Evolutionary conservation across 2,329 filamentous ascomycete species (phyloP).

Genomic region (Fusarium cicatricum): DNA sequence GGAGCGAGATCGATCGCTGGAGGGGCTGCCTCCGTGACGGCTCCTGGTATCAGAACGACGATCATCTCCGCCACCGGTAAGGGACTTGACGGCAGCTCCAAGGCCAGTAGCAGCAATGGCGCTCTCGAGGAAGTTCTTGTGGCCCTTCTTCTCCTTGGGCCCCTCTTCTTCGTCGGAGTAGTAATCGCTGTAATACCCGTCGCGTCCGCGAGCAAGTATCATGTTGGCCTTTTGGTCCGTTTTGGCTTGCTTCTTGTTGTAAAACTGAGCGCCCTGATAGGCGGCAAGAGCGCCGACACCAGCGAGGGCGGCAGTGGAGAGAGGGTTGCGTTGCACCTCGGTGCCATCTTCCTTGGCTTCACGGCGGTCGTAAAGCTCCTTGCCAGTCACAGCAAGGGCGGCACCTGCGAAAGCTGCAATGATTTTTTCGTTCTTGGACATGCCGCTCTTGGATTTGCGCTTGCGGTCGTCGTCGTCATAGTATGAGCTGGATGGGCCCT

Average conservation of each 20-base stretch:
- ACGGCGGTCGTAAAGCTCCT: slow-evolving; percentile 71
- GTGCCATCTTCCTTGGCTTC: slow-evolving; percentile 61
- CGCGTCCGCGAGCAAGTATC: slow-evolving; percentile 61
- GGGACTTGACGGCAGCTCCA: slow-evolving; percentile 67
- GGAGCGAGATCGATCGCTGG: slow-evolving; percentile 62
- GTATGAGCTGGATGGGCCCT: slow-evolving; percentile 57
- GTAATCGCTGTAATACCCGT: slow-evolving; percentile 61
- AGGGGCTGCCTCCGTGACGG: slow-evolving; percentile 56
- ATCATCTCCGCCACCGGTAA: slow-evolving; percentile 59
- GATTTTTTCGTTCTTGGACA: slow-evolving; percentile 72
- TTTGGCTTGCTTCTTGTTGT: slow-evolving; percentile 67
- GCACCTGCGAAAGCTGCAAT: slow-evolving; percentile 72
- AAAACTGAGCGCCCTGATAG: slow-evolving; percentile 69
- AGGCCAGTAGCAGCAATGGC: slow-evolving; percentile 69
- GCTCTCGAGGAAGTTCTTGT: slow-evolving; percentile 71
- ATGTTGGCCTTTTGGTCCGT: slow-evolving; percentile 64
- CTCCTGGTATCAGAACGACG: slow-evolving; percentile 54
- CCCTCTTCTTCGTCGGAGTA: slow-evolving; percentile 66
- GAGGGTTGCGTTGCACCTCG: slow-evolving; percentile 64
- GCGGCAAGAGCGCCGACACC: slow-evolving; percentile 71
- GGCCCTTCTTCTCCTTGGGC: slow-evolving; percentile 64
- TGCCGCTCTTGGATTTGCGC: slow-evolving; percentile 53
- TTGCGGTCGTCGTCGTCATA: slow-evolving; percentile 67
- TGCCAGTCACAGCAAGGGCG: slow-evolving; percentile 69
- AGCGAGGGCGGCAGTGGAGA: slow-evolving; percentile 68